Conservation (phyloP, 129 eudicot species). For the Mikania micrantha region DNA sequence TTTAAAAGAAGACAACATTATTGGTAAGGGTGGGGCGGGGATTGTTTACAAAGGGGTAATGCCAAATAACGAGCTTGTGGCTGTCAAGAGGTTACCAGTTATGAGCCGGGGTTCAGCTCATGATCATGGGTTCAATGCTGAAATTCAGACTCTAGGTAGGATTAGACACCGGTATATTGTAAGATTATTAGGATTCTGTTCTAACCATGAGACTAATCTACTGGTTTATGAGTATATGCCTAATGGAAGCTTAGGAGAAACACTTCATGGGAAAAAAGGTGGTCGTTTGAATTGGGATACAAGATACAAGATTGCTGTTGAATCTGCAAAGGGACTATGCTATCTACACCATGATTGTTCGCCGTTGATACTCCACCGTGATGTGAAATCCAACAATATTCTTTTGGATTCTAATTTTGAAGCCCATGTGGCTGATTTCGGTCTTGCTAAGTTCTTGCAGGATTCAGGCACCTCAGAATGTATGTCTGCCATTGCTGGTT, state of each 20-base stretch:
- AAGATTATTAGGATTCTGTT: slow-evolving; percentile 77
- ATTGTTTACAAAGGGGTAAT: slow-evolving; percentile 83
- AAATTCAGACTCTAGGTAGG: slow-evolving; percentile 89
- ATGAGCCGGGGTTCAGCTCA: slow-evolving; percentile 93
- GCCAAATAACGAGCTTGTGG: slow-evolving; percentile 67
- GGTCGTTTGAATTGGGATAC: slow-evolving; percentile 89
- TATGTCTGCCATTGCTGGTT: slow-evolving; percentile 98
- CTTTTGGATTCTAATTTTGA: slow-evolving; percentile 72
- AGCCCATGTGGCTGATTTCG: slow-evolving; percentile 99
- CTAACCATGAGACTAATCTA: slow-evolving; percentile 85
- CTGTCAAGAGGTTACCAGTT: slow-evolving; percentile 79
- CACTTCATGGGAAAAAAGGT: slow-evolving; percentile 89
- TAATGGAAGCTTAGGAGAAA: slow-evolving; percentile 88
- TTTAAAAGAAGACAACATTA: slow-evolving; percentile 82
- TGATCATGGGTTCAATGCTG: slow-evolving; percentile 96
- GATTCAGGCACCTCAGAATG: slow-evolving; percentile 93
- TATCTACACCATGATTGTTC: slow-evolving; percentile 95
- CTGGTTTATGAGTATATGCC: slow-evolving; percentile 95
- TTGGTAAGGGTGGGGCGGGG: slow-evolving; percentile 96
- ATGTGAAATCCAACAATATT: slow-evolving; percentile 85
- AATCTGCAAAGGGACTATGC: slow-evolving; percentile 90
- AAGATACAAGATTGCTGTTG: slow-evolving; percentile 73
- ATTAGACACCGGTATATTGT: slow-evolving; percentile 90
- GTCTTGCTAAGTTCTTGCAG: slow-evolving; percentile 94
- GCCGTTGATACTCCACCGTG: slow-evolving; percentile 84